Conservation (phyloP, 2,329 filamentous ascomycete species). For the Achaetomium macrosporum region DNA sequence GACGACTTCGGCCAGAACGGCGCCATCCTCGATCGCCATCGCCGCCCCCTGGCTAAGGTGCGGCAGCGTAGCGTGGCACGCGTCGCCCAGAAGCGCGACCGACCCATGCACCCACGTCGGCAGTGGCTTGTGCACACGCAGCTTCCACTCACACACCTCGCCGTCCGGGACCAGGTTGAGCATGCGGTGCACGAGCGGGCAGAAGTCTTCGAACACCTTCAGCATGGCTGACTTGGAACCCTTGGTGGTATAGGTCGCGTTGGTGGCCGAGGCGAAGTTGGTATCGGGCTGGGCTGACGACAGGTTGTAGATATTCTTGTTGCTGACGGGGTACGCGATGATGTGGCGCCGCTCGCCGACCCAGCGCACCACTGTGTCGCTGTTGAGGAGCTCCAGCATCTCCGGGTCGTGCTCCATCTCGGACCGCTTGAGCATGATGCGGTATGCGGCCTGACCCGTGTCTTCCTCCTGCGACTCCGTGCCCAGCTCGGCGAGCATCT, state of each 20-base stretch:
- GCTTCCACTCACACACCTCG: conserved; percentile 60
- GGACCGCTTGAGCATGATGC: conserved; percentile 66
- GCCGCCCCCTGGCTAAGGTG: conserved; percentile 63
- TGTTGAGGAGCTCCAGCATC: conserved; percentile 60
- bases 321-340: conserved; percentile 69
- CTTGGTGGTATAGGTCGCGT: conserved; percentile 56
- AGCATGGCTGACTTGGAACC: conserved; percentile 57
- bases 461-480: conserved; percentile 54
- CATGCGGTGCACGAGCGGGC: conserved; percentile 52
- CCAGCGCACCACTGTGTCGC: conserved; percentile 65
- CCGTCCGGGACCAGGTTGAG: conserved; percentile 55
- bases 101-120: conserved; percentile 53
- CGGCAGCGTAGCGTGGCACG: conserved; percentile 62
- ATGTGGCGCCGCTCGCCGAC: conserved; percentile 70
- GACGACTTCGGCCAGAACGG: conserved; percentile 51
- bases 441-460: conserved; percentile 71
- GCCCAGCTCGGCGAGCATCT: conserved; percentile 49
- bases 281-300: conserved; percentile 57
- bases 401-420: conserved; percentile 63
- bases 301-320: conserved; percentile 60
- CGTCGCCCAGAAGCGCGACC: conserved; percentile 56
- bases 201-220: conserved; percentile 56
- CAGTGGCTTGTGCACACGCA: conserved; percentile 53
- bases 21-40: conserved; percentile 63
- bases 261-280: conserved; percentile 53